Base-by-base conservation (phyloP, 2,329 filamentous ascomycete genomes). In the Capronia coronata region DNA sequence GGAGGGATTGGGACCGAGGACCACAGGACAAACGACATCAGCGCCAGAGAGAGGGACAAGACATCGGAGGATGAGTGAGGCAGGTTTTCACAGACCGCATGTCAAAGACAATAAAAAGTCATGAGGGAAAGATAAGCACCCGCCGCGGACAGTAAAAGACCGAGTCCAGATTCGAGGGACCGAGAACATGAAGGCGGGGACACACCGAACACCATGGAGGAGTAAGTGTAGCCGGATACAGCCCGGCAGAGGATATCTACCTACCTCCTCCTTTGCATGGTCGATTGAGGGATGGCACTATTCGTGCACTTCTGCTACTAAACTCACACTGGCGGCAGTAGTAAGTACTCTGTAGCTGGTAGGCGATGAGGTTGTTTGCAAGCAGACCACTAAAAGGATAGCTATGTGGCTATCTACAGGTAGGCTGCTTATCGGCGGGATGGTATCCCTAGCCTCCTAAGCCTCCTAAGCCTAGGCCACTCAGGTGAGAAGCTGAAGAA, bases 11-110 rank as follows among this genome's bases (percentile, higher is more conserved):
- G 49, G 44, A 56, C 47, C 51, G 43, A 49, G 39, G 27, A 43
- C 29, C 23, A 42, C 16, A 43, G 40, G 23, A 44, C 43, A 32
- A n/a, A 30, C 50, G 21, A 54, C 50, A 52, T 54, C 41, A 58
- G 40, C 46, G 44, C 43, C 45, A 11, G 41, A n/a, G 29, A 45
- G 6, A 21, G 22, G 16, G 14, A 14, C 22, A 37, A n/a, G 19
- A 21, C 19, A 21, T 35, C 22, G 13, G 30, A 16, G 27, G 29
- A 23, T 14, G 16, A 23, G 22, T 34, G 8, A 14, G 23, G n/a
- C 13, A 29, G 5, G 25, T 30, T 3, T 19, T 5, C 40, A 7
- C 14, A 19, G 16, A 19, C 22, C n/a, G 40, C 40, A 30, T 43
- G 22, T 18, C 40, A 21, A 9, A 10, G 21, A 5, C 19, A 9